Evolutionary conservation across 441 rosid genomes (phyloP).

Genomic region (Gossypium gossypioides): DNA sequence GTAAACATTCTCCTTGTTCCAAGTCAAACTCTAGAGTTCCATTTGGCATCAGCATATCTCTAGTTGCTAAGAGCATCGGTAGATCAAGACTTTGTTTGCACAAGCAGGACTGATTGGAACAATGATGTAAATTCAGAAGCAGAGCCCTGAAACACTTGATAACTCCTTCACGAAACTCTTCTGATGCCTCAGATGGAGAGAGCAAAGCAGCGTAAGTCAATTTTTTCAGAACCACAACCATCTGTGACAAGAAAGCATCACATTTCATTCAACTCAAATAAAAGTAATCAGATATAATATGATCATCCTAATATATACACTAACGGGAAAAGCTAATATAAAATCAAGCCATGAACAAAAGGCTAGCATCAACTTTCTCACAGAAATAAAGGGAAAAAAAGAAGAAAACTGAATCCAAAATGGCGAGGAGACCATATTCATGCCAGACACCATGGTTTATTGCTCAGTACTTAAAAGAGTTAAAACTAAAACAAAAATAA

Average conservation of each 20-base stretch:
- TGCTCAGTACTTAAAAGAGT: background rate
- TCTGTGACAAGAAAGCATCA: slow-evolving; percentile 33
- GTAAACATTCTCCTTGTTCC: slow-evolving; percentile 52
- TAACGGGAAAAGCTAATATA: background rate
- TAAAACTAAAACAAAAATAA: background rate
- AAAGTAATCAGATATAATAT: background rate
- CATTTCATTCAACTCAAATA: background rate
- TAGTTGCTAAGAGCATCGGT: slow-evolving; percentile 43
- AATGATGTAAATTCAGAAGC: slow-evolving; percentile 43
- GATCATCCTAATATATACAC: background rate
- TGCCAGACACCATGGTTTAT: background rate
- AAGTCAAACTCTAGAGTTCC: slow-evolving; percentile 22
- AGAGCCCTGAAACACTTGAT: slow-evolving; percentile 68
- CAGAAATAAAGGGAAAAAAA: background rate
- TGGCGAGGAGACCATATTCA: background rate
- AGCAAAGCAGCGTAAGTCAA: slow-evolving; percentile 63
- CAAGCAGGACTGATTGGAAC: slow-evolving; percentile 52
- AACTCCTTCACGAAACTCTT: slow-evolving; percentile 88
- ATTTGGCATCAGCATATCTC: slow-evolving; percentile 22
- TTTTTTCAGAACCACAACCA: slow-evolving; percentile 74
- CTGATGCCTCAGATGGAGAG: slow-evolving; percentile 69
- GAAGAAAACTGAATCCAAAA: background rate
- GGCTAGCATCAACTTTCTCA: slow-evolving; percentile 1
- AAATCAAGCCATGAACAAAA: background rate
- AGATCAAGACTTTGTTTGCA: slow-evolving; percentile 46